A percentile compares a stretch with the other conserved stretches of the same genome.
These are phyloP conservation scores for Coniochaeta sp. DNA, from an alignment of 2,329 filamentous ascomycete genomes.

Conservation along the genomic window DNA sequence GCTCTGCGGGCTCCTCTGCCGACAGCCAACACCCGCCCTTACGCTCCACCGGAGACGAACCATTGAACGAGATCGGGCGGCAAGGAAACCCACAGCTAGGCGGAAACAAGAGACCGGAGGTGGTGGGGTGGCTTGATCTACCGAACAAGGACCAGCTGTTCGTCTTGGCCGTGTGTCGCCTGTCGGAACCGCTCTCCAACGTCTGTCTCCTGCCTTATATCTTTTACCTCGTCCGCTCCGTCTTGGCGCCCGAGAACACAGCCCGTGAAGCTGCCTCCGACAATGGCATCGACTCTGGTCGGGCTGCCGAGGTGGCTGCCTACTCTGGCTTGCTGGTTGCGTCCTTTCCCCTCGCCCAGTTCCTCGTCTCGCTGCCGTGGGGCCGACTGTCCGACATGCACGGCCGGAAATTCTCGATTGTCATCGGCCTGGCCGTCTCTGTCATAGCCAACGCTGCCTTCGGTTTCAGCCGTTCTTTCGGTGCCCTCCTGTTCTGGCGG, in stretches of 20 bases:
- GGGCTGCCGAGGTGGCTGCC: conserved; percentile 41
- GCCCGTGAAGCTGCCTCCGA: neutral
- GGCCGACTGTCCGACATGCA: conserved; percentile 42
- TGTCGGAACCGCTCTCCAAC: conserved; percentile 60
- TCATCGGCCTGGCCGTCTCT: conserved; percentile 57
- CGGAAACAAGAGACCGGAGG: conserved; percentile 8
- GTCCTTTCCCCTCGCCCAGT: conserved; percentile 61
- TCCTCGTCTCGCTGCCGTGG: conserved; percentile 63
- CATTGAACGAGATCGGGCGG: neutral
- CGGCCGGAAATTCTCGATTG: conserved; percentile 54
- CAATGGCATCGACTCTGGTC: neutral
- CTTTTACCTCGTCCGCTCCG: conserved; percentile 66
- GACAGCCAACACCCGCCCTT: neutral
- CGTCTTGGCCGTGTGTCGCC: conserved; percentile 23
- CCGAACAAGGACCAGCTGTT: conserved; percentile 29
- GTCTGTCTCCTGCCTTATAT: conserved; percentile 61
- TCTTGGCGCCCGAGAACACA: conserved; percentile 22
- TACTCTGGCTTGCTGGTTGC: conserved; percentile 64
- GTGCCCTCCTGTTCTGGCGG: conserved; percentile 49
- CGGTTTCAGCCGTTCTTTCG: conserved; percentile 57
- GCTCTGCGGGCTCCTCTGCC: neutral
- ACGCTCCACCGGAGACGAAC: neutral
- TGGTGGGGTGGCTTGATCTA: conserved; percentile 20
- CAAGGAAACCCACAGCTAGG: neutral
- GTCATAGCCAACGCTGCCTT: conserved; percentile 59